phyloP scores from a whole-genome alignment of 305 asterid genomes.

The Ajuga reptans region DNA sequence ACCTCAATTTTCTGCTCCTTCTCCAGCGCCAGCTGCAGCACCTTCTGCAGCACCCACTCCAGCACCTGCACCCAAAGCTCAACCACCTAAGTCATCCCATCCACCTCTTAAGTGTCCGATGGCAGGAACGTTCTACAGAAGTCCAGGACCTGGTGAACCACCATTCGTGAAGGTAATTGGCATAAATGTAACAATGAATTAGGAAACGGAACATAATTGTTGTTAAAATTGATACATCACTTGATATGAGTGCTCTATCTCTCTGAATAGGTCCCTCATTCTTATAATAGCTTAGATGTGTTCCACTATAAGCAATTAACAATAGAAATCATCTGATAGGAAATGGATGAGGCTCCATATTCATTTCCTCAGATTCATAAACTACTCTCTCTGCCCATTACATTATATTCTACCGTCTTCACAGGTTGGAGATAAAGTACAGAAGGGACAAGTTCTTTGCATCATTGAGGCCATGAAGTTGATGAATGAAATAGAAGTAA shows the following conservation, averaged over 20 bases:
- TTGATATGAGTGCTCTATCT: not conserved
- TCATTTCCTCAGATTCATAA: slow-evolving; percentile 1
- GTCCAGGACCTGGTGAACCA: slow-evolving; percentile 82
- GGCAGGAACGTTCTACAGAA: slow-evolving; percentile 84
- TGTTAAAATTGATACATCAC: not conserved
- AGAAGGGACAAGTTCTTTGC: slow-evolving; percentile 91
- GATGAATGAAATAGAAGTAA: slow-evolving; percentile 97
- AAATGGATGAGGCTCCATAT: slow-evolving; percentile 8
- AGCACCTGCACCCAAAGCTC: slow-evolving; percentile 43
- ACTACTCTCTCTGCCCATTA: slow-evolving; percentile 10
- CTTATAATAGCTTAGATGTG: not conserved
- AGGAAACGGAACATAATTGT: not conserved
- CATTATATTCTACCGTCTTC: slow-evolving; percentile 17
- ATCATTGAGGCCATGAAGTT: slow-evolving; percentile 92
- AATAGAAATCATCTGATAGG: not conserved
- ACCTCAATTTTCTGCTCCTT: slow-evolving; percentile 34
- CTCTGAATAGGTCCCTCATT: not conserved
- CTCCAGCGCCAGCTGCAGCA: slow-evolving; percentile 38
- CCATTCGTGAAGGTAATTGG: slow-evolving; percentile 68
- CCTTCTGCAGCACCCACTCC: slow-evolving; percentile 35
- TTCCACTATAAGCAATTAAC: not conserved
- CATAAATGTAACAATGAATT: not conserved
- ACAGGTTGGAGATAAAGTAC: slow-evolving; percentile 85
- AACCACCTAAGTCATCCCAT: slow-evolving; percentile 50
- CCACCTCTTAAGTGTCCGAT: slow-evolving; percentile 75